A percentile compares a stretch with the other conserved stretches of the same genome.
Conservation (phyloP, 2,329 filamentous ascomycete species). For the Polychaeton citri region DNA sequence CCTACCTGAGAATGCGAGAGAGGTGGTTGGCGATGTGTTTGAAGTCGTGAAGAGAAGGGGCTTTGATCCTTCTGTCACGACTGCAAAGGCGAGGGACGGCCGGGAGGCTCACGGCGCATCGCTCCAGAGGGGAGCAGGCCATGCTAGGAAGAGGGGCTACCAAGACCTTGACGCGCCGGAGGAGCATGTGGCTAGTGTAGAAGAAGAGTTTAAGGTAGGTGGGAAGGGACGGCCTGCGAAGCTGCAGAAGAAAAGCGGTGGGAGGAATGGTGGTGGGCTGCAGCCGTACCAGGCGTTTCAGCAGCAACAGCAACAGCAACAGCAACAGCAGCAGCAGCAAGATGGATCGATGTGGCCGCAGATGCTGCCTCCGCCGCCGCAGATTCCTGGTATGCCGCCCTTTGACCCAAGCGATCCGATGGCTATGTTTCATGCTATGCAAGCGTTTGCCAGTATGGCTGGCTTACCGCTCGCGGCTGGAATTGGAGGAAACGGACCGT, state of each 20-base stretch:
- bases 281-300: not conserved
- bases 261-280: slow-evolving; percentile 22
- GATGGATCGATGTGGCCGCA: not conserved
- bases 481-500: slow-evolving; percentile 9
- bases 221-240: slow-evolving; percentile 39
- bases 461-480: slow-evolving; percentile 30
- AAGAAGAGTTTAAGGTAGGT: not conserved
- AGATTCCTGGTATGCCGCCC: slow-evolving; percentile 29
- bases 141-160: slow-evolving; percentile 16
- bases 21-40: slow-evolving; percentile 62
- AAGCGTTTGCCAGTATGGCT: slow-evolving; percentile 39
- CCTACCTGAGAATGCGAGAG: slow-evolving; percentile 48
- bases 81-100: not conserved
- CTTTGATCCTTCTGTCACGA: not conserved
- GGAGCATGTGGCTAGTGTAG: slow-evolving; percentile 15
- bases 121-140: not conserved
- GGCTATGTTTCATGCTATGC: slow-evolving; percentile 48
- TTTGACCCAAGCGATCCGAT: slow-evolving; percentile 50
- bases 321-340: slow-evolving; percentile 8
- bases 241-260: slow-evolving; percentile 44
- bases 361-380: slow-evolving; percentile 25
- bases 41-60: slow-evolving; percentile 45
- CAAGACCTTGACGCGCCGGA: slow-evolving; percentile 4
- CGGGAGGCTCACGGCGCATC: not conserved
- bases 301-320: slow-evolving; percentile 4